Percentiles rank a stretch among this genome's conserved stretches.
These are phyloP conservation scores for Cyclocybe cylindracea DNA, from an alignment of 768 basidiomycete species.

Conservation along the genomic window DNA sequence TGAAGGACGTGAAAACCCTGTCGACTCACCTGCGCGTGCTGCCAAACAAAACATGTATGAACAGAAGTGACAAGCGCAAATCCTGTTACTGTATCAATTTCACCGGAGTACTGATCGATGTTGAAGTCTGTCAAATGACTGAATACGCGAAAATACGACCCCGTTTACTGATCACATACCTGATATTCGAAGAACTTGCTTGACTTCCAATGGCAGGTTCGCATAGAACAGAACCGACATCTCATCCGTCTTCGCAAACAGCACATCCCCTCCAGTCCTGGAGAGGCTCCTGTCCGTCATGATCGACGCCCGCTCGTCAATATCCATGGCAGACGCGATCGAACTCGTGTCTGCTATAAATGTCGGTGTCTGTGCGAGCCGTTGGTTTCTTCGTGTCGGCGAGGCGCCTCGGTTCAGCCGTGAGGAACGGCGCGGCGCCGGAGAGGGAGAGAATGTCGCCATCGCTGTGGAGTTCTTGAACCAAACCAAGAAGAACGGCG, in stretches of 20 bases:
- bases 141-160: slow-evolving; percentile 7
- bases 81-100: slow-evolving; percentile 70
- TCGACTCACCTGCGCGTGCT: slow-evolving; percentile 62
- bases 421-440: slow-evolving; percentile 57
- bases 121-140: slow-evolving; percentile 55
- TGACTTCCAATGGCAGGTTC: slow-evolving; percentile 71
- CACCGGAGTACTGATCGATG: slow-evolving; percentile 66
- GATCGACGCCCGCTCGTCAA: slow-evolving; percentile 53
- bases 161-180: slow-evolving; percentile 39
- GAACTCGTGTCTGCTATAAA: slow-evolving; percentile 40
- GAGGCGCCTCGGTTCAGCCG: slow-evolving; percentile 27
- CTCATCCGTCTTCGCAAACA: slow-evolving; percentile 77
- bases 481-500: too few relatives aligned
- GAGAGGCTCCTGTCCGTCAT: slow-evolving; percentile 36
- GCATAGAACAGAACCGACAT: slow-evolving; percentile 68
- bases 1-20: background rate
- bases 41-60: slow-evolving; percentile 83
- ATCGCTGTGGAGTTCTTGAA: slow-evolving; percentile 25
- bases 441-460: slow-evolving; percentile 65
- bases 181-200: slow-evolving; percentile 66
- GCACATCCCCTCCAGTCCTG: slow-evolving; percentile 37
- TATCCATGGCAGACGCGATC: slow-evolving; percentile 61
- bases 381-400: slow-evolving; percentile 31
- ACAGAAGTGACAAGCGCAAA: slow-evolving; percentile 73
- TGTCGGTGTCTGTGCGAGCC: slow-evolving; percentile 43